These are phyloP conservation scores for Leucocoprinus leucothites DNA, from an alignment of 768 basidiomycete genomes.

Conservation along the genomic window DNA sequence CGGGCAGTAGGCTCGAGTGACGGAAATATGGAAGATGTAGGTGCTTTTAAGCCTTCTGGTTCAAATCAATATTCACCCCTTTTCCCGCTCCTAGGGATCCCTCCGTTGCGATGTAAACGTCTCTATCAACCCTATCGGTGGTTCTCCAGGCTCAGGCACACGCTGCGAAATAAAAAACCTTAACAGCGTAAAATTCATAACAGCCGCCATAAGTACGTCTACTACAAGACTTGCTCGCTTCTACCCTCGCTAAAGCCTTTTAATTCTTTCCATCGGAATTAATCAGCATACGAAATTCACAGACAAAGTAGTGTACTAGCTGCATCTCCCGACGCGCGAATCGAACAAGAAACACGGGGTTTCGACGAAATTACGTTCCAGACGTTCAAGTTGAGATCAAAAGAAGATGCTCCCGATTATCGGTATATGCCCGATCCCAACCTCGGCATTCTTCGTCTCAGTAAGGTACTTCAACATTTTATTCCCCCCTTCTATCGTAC, in stretches of 20 bases:
- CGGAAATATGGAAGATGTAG: conserved; percentile 95
- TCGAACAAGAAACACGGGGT: conserved; percentile 87
- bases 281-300: conserved; percentile 70
- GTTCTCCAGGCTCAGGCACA: conserved; percentile 54
- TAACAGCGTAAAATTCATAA: conserved; percentile 85
- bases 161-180: conserved; percentile 97
- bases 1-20: conserved; percentile 86
- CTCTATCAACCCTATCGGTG: conserved; percentile 71
- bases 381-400: conserved; percentile 81
- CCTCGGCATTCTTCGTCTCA: conserved; percentile 67
- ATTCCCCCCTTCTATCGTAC: not conserved
- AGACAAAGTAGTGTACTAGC: conserved; percentile 67
- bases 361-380: conserved; percentile 80
- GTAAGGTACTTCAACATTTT: too few species aligned
- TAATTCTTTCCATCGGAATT: not conserved
- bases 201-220: conserved; percentile 75
- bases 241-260: too few species aligned
- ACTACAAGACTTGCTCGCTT: not conserved
- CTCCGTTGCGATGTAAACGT: conserved; percentile 95
- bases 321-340: conserved; percentile 29
- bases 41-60: conserved; percentile 11
- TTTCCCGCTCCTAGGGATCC: conserved; percentile 61
- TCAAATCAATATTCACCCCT: not conserved
- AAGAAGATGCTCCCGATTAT: conserved; percentile 95
- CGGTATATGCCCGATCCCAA: conserved; percentile 98